These are phyloP conservation scores for Puccinellia tenuiflora DNA, from an alignment of 176 grass and related monocot genomes.

Conservation along the genomic window DNA sequence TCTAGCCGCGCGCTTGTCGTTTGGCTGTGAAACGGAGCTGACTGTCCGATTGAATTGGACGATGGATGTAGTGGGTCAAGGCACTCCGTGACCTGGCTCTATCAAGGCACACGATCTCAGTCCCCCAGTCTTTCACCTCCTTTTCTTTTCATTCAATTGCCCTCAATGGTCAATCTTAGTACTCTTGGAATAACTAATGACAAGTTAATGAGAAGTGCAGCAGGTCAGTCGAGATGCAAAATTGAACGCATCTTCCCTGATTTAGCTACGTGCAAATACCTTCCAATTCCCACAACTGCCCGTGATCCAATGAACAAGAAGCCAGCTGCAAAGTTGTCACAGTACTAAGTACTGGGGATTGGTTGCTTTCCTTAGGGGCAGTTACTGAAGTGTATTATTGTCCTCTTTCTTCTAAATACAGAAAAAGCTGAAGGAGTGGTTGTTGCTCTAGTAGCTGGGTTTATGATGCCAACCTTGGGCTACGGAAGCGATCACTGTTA, in stretches of 20 bases:
- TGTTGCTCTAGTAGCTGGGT: not conserved
- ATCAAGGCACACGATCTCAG: too few relatives aligned
- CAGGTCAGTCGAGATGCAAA: not conserved
- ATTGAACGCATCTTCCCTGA: not conserved
- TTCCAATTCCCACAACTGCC: not conserved
- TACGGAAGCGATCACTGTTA: conserved; percentile 7
- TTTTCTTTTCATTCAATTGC: not conserved
- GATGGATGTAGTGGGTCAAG: too few relatives aligned
- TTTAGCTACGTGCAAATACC: not conserved
- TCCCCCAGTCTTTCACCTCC: too few relatives aligned
- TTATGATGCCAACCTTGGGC: not conserved
- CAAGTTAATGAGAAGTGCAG: not conserved
- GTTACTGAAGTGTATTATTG: not conserved
- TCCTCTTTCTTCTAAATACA: not conserved
- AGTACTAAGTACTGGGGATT: too few relatives aligned
- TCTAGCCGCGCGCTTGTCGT: too few relatives aligned
- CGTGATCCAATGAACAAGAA: not conserved
- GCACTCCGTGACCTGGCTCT: too few relatives aligned
- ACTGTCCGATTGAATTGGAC: too few relatives aligned
- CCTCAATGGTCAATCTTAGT: not conserved
- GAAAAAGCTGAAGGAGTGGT: not conserved
- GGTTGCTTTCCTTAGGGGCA: not conserved
- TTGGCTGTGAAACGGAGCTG: too few relatives aligned
- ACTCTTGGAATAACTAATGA: not conserved
- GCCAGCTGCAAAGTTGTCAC: not conserved